A percentile compares a stretch with the other conserved stretches of the same genome.
These are phyloP conservation scores for Domatiomyces catenatus DNA, from an alignment of 2,329 filamentous ascomycete genomes.

Conservation along the genomic window DNA sequence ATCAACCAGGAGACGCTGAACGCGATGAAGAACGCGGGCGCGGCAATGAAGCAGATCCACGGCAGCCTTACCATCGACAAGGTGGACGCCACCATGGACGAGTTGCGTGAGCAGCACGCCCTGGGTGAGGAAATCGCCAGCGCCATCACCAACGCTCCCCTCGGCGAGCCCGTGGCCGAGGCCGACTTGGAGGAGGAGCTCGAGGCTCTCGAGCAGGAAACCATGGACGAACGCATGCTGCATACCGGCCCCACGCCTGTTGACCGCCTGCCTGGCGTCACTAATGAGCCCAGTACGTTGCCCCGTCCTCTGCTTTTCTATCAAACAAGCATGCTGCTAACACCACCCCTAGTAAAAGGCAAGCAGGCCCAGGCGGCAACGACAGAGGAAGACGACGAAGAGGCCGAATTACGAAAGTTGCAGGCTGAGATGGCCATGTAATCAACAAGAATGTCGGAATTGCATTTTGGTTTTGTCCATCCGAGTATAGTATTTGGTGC, in stretches of 20 bases:
- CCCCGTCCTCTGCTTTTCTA: background rate
- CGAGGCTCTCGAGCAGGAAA: slow-evolving; percentile 75
- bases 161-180: slow-evolving; percentile 63
- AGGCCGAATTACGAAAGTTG: slow-evolving; percentile 81
- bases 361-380: slow-evolving; percentile 22
- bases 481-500: background rate
- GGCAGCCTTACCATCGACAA: slow-evolving; percentile 81
- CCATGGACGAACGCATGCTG: slow-evolving; percentile 85
- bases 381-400: slow-evolving; percentile 77
- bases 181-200: slow-evolving; percentile 73
- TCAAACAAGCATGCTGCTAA: background rate
- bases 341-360: slow-evolving; percentile 24
- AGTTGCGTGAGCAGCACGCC: slow-evolving; percentile 77
- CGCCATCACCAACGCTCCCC: slow-evolving; percentile 59
- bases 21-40: slow-evolving; percentile 80
- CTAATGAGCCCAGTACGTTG: slow-evolving; percentile 59
- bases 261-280: slow-evolving; percentile 58
- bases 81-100: slow-evolving; percentile 90
- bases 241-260: slow-evolving; percentile 75
- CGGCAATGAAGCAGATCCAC: slow-evolving; percentile 88
- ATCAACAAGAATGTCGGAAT: slow-evolving; percentile 10
- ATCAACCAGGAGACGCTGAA: slow-evolving; percentile 94
- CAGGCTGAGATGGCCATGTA: slow-evolving; percentile 97
- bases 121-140: slow-evolving; percentile 85
- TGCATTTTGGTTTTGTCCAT: background rate